Evolutionary conservation across 2,329 filamentous ascomycete genomes (phyloP), one percentile per base, ranked within the genome.

Genomic region (Monosporascus cannonballus): DNA sequence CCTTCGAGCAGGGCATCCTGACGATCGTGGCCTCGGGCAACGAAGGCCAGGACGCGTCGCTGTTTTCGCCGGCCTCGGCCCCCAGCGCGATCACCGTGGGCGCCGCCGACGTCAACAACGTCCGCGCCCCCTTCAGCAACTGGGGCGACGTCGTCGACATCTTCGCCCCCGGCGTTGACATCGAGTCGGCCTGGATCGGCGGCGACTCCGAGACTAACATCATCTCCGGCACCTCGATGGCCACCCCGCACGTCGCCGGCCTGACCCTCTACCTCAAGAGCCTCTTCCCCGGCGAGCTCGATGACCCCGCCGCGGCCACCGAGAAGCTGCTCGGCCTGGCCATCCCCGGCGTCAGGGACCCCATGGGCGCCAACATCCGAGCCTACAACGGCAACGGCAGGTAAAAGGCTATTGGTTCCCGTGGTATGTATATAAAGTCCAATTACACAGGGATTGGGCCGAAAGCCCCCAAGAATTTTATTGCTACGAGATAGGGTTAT

Each of bases 1-100:
- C 76, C 36, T 73, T 71, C 58, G 55, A 58, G 8, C 55, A 61
- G 1, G 78, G 78, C 27, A 64, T 83, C 41, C 70, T 78, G 24
- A 71, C 74, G 3, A 73, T 77, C 20, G 77, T 79, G 0, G 76
- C 78, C 14, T 78, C 79, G 11, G 80, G 80, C 30, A 81, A 81
- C 62, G 66, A 69, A n/a, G 60, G 63, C 50, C 62, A 57, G 20
- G 65, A 74, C 49, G 69, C 70, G 0, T 59, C 59, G 6, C 63
- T 67, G 51, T 67, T 60, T 46, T 80, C 77, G 0, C 77, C 78
- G 0, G 76, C 75, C 1, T 76, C 74, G 0, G 71, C 71, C 1
- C 56, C 70, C 14, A 64, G 67, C 22, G 77, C 76, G 46, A 61
- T 79, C 49, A 79, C 77, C 1, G 78, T 81, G n/a, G 78, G 74